Conservation (phyloP, 2,329 filamentous ascomycete species). For the Colletotrichum agaves region DNA sequence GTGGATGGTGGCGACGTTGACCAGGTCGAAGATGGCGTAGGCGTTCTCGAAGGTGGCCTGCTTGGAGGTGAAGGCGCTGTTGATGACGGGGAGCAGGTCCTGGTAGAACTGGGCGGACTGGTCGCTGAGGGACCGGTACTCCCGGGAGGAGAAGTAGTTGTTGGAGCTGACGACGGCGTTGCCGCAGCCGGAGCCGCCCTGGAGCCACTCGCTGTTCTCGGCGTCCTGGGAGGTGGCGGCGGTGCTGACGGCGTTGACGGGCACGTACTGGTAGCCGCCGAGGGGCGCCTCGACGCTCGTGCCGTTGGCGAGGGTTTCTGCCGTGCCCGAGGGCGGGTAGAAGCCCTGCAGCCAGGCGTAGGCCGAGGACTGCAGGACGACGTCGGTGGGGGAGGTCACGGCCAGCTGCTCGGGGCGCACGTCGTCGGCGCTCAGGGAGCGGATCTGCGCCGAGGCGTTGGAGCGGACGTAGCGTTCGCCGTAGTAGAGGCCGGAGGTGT, state of each 20-base stretch:
- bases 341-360: constrained; percentile 85
- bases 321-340: constrained; percentile 78
- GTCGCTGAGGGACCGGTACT: constrained; percentile 57
- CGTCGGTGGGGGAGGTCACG: constrained; percentile 78
- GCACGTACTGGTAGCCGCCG: constrained; percentile 86
- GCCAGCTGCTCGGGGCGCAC: constrained; percentile 77
- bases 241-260: constrained; percentile 70
- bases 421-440: constrained; percentile 71
- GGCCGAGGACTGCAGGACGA: constrained; percentile 83
- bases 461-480: constrained; percentile 78
- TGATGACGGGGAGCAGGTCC: constrained; percentile 64
- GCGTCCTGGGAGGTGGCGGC: constrained; percentile 65
- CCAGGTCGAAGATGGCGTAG: constrained; percentile 70
- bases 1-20: constrained; percentile 70
- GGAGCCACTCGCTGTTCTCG: constrained; percentile 68
- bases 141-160: constrained; percentile 60
- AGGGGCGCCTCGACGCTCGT: constrained; percentile 74
- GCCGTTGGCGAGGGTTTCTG: constrained; percentile 77
- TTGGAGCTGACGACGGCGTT: constrained; percentile 66
- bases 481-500: constrained; percentile 78
- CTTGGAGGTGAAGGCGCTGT: constrained; percentile 59
- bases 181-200: constrained; percentile 66
- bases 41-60: constrained; percentile 67
- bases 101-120: constrained; percentile 70
- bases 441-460: constrained; percentile 69